A percentile compares a stretch with the other conserved stretches of the same genome.
Evolutionary conservation across 106 monocot genomes (phyloP).

Genomic region (Phalaenopsis aphrodite): DNA sequence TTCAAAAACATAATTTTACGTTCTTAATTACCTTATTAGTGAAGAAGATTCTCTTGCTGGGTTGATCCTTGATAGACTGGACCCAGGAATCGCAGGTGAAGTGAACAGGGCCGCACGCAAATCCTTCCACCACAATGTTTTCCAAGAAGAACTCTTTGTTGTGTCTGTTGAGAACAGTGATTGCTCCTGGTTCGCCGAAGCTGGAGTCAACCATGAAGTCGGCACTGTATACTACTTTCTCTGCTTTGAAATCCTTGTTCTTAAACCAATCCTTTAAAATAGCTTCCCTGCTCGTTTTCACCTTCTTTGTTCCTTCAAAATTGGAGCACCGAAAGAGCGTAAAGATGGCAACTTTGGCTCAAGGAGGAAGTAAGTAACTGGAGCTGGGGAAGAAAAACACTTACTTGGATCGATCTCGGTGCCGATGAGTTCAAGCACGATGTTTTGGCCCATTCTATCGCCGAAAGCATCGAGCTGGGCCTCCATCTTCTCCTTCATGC

Average conservation of each 20-base stretch:
- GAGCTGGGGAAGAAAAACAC: not conserved
- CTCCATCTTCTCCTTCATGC: constrained; percentile 29
- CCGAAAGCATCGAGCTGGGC: constrained; percentile 45
- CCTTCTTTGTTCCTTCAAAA: constrained; percentile 27
- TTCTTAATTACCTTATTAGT: constrained; percentile 42
- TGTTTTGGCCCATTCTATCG: constrained; percentile 45
- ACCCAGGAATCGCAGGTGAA: constrained; percentile 95
- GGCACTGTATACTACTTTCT: constrained; percentile 54
- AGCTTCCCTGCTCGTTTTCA: constrained; percentile 35
- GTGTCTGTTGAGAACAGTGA: constrained; percentile 55
- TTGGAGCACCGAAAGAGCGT: not conserved
- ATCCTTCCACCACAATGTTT: constrained; percentile 74
- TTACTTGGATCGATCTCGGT: constrained; percentile 58
- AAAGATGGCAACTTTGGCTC: not conserved
- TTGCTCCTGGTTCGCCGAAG: constrained; percentile 88
- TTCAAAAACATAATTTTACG: not conserved
- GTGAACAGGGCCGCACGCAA: constrained; percentile 54
- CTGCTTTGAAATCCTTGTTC: constrained; percentile 38
- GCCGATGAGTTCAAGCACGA: constrained; percentile 59
- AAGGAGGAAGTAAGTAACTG: not conserved
- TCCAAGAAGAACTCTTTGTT: constrained; percentile 78
- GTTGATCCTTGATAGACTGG: constrained; percentile 39
- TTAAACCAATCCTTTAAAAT: constrained; percentile 53
- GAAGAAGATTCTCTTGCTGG: constrained; percentile 69
- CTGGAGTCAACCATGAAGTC: constrained; percentile 60